A percentile compares a stretch with the other conserved stretches of the same genome.
These are phyloP conservation scores for Dionaea muscipula DNA, from an alignment of 179 eudicot genomes.

Conservation along the genomic window DNA sequence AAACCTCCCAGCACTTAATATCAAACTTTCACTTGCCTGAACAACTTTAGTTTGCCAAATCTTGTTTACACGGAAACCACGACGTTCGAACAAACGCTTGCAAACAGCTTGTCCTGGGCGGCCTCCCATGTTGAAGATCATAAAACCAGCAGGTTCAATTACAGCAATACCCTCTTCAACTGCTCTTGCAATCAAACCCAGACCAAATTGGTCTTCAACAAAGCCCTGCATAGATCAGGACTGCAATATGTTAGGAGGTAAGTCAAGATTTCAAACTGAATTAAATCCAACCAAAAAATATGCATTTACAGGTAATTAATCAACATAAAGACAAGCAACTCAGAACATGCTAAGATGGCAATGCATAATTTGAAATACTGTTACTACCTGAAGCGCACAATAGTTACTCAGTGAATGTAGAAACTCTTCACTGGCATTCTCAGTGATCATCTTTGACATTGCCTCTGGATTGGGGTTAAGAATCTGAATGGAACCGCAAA, in stretches of 20 bases:
- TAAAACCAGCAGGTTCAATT: conserved; percentile 81
- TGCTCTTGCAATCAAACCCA: conserved; percentile 92
- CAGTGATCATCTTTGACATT: conserved; percentile 92
- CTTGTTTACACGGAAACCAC: conserved; percentile 75
- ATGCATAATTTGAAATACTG: neutral
- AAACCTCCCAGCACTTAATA: neutral
- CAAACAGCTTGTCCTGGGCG: conserved; percentile 99
- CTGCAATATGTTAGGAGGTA: neutral
- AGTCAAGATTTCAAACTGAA: neutral
- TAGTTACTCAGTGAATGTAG: conserved; percentile 82
- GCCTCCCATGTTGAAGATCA: conserved; percentile 98
- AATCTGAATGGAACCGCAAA: conserved; percentile 37
- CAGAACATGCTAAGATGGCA: neutral
- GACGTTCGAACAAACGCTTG: conserved; percentile 87
- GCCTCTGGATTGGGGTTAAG: conserved; percentile 99
- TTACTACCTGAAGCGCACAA: conserved; percentile 89
- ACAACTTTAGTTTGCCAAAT: conserved; percentile 97
- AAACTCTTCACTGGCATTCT: conserved; percentile 96
- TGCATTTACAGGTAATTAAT: neutral
- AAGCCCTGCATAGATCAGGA: conserved; percentile 47
- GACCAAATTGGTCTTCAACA: conserved; percentile 97
- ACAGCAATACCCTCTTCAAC: conserved; percentile 97
- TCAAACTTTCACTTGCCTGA: conserved; percentile 31
- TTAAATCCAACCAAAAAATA: neutral
- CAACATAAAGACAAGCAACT: neutral